A percentile compares a stretch with the other conserved stretches of the same genome.
Conservation (phyloP, 345 rosid species). For the Lepidium sativum region DNA sequence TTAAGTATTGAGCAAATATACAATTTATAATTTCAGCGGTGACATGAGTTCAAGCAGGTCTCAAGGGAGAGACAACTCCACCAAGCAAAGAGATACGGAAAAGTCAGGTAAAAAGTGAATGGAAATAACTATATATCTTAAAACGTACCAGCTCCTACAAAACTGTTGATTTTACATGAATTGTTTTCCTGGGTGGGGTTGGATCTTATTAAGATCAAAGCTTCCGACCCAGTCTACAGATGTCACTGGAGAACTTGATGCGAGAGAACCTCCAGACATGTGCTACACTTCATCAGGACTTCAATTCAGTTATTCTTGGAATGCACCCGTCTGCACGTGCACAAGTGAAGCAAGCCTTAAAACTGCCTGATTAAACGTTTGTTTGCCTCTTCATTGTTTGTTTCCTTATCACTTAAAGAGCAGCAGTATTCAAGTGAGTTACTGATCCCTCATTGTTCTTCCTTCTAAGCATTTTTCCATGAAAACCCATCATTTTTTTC, state of each 20-base stretch:
- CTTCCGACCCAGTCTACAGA: slow-evolving; percentile 71
- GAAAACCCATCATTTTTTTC: neutral
- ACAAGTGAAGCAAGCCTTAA: slow-evolving; percentile 86
- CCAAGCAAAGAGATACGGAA: slow-evolving; percentile 73
- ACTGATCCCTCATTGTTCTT: neutral
- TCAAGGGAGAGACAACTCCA: slow-evolving; percentile 48
- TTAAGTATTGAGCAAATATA: neutral
- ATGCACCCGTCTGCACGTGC: slow-evolving; percentile 82
- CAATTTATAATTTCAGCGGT: slow-evolving; percentile 40
- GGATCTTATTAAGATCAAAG: slow-evolving; percentile 46
- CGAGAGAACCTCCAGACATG: slow-evolving; percentile 85
- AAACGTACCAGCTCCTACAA: neutral
- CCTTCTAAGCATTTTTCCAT: neutral
- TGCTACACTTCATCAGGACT: slow-evolving; percentile 79
- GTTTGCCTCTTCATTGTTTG: neutral
- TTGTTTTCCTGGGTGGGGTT: neutral
- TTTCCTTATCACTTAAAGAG: slow-evolving; percentile 3
- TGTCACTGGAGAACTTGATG: slow-evolving; percentile 71
- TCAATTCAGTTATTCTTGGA: slow-evolving; percentile 59
- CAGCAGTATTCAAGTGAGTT: slow-evolving; percentile 24
- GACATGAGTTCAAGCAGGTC: slow-evolving; percentile 59
- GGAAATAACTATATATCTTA: too few relatives aligned
- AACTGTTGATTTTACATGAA: neutral
- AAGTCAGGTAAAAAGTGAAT: slow-evolving; percentile 54
- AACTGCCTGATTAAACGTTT: slow-evolving; percentile 40